phyloP scores from a whole-genome alignment of 345 rosid species.

The Populus davidiana region DNA sequence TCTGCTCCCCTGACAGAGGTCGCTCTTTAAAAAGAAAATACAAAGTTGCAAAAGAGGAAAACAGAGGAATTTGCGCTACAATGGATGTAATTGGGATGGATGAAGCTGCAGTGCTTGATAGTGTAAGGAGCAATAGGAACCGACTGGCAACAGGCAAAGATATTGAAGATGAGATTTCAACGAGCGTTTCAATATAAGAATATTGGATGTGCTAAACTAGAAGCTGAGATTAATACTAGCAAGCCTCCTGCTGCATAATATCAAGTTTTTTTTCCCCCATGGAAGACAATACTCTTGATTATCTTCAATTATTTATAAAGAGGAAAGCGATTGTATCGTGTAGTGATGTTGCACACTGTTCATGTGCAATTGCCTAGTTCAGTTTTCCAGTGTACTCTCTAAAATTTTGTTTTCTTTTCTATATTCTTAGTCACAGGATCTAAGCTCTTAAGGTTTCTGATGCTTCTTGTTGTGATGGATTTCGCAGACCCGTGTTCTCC shows the following conservation, averaged over 20 bases:
- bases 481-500: not conserved
- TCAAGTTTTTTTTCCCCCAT: not conserved
- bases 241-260: constrained; percentile 17
- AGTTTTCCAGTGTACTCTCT: constrained; percentile 5
- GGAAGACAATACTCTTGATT: too few relatives aligned
- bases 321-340: not conserved
- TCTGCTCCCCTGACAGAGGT: constrained; percentile 65
- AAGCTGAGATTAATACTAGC: constrained; percentile 13
- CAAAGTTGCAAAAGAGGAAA: constrained; percentile 37
- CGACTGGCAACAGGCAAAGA: constrained; percentile 20
- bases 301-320: not conserved
- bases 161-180: constrained; percentile 42
- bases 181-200: constrained; percentile 25
- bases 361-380: not conserved
- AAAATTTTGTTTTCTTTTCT: constrained; percentile 1
- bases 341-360: not conserved
- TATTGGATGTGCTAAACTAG: constrained; percentile 5
- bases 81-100: constrained; percentile 45
- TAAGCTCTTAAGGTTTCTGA: not conserved
- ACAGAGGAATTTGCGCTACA: constrained; percentile 26
- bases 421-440: not conserved
- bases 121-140: constrained; percentile 33
- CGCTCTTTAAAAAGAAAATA: constrained; percentile 57
- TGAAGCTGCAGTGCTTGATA: constrained; percentile 39
- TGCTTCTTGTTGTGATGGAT: not conserved